Percentiles rank a stretch among this genome's conserved stretches.
phyloP scores from a whole-genome alignment of 345 rosid genomes.

The Aquilaria malaccensis region DNA sequence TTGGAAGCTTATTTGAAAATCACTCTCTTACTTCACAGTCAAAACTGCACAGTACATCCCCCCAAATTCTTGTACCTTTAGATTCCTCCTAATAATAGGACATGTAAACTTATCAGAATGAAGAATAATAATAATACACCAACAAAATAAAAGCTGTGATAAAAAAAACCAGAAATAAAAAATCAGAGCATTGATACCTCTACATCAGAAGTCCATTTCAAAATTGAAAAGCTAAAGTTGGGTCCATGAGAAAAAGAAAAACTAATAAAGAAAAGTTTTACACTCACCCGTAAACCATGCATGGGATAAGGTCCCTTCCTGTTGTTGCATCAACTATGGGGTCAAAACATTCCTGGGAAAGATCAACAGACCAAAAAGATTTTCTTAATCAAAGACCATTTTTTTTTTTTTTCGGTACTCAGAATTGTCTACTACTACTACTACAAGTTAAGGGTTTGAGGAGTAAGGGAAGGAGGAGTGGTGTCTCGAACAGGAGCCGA shows the following conservation, averaged over 20 bases:
- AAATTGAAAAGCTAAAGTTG: no score
- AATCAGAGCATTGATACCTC: no score
- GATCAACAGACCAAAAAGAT: background rate
- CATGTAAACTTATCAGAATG: constrained; percentile 5
- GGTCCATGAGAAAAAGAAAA: no score
- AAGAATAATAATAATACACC: background rate
- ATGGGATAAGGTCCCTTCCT: constrained; percentile 79
- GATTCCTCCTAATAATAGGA: constrained; percentile 37
- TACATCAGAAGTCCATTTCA: no score
- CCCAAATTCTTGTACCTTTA: constrained; percentile 77
- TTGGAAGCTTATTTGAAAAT: constrained; percentile 9
- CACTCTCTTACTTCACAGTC: constrained; percentile 66
- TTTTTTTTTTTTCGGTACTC: no score
- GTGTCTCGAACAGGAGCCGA: no score
- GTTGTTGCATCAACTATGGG: constrained; percentile 76
- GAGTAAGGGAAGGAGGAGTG: no score
- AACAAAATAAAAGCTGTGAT: background rate
- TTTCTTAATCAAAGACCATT: no score
- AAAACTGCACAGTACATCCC: constrained; percentile 90
- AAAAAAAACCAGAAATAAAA: no score
- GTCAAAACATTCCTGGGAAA: constrained; percentile 71
- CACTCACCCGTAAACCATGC: constrained; percentile 91
- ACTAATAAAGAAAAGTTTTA: background rate
- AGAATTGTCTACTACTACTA: background rate
- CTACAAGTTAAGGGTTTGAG: background rate